Base-by-base conservation (phyloP, 225 moss, liverwort and hornwort species). In the Polytrichum commune region DNA sequence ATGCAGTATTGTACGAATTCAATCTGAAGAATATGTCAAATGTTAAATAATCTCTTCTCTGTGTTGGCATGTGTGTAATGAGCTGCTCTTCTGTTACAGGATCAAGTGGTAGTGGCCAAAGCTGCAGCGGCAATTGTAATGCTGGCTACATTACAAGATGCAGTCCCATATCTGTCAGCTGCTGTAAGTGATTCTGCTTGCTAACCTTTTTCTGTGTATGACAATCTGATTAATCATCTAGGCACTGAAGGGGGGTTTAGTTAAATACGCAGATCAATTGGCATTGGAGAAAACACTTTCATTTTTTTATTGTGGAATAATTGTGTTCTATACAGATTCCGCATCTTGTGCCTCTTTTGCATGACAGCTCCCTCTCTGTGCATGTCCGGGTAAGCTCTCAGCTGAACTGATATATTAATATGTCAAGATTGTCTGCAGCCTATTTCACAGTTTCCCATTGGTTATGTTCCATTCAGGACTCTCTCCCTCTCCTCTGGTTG, bases 111-210 rank as follows among this genome's bases (percentile, higher is more conserved):
- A 75, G 72, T 82, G 77, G 77, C 79, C 65, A 88, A 82, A 88
- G 87, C 87, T 79, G 82, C 87, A 62, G 87, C 87, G 55, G 79
- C 87, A 18, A 79, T 88, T 75, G 82, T 88, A 68, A 88, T 88
- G 87, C 68, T 88, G 79, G 84, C 87, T 71, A 79, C 79, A 35
- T 77, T 88, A 79, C 81, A 84, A 30, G 87, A 88, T 75, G 81
- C 84, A 68, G 75, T 75, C 72, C 73, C 77, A 74, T 82, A 73
- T 25, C 63, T 88, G 54, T 79, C 79, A 82, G 84, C 73, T 75
- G 77, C 56, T 71, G 87, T 88, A 73, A 79, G 87, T 28, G 72
- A 73, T 72, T 57, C 20, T 61, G 32, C 20, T 78, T 18, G 28
- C 26, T 16, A 46, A 16, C 46, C 27, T 24, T 16, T 63, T 63